These are phyloP conservation scores for Pseudopithomyces maydicus DNA, from an alignment of 2,329 filamentous ascomycete genomes.

Conservation along the genomic window DNA sequence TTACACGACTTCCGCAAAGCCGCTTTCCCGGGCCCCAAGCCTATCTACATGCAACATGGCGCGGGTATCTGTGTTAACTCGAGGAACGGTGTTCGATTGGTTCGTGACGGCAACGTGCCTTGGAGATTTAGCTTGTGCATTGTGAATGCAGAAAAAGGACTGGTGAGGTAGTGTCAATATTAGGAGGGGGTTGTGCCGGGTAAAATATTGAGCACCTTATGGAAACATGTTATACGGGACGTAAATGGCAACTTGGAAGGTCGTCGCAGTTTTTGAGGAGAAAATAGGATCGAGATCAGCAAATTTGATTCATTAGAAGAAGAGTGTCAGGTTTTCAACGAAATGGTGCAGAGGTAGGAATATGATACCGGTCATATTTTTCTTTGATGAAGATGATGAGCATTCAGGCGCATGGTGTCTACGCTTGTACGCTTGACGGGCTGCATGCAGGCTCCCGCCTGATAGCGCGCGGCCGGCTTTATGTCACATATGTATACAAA, in stretches of 20 bases:
- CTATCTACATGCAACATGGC: background rate
- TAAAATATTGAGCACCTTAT: background rate
- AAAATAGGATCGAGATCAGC: too few relatives aligned
- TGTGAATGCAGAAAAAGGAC: background rate
- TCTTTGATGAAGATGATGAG: too few relatives aligned
- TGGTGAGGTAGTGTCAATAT: conserved; percentile 11
- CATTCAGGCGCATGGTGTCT: too few relatives aligned
- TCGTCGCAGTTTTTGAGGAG: too few relatives aligned
- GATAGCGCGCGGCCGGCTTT: too few relatives aligned
- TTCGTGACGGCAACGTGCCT: conserved; percentile 1
- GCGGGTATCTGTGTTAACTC: background rate
- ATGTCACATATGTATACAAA: too few relatives aligned
- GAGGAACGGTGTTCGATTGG: background rate
- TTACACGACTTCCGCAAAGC: background rate
- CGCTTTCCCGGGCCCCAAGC: background rate
- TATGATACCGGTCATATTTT: too few relatives aligned
- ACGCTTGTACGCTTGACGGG: too few relatives aligned
- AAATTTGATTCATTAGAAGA: too few relatives aligned
- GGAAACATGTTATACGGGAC: conserved; percentile 3
- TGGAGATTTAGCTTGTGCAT: background rate
- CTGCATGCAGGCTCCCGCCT: too few relatives aligned
- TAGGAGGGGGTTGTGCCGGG: background rate
- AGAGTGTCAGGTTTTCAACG: too few relatives aligned
- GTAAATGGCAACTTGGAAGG: background rate
- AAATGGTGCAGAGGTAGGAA: too few relatives aligned